Evolutionary conservation across 768 basidiomycete species (phyloP).

Genomic region (Amanita inopinata): DNA sequence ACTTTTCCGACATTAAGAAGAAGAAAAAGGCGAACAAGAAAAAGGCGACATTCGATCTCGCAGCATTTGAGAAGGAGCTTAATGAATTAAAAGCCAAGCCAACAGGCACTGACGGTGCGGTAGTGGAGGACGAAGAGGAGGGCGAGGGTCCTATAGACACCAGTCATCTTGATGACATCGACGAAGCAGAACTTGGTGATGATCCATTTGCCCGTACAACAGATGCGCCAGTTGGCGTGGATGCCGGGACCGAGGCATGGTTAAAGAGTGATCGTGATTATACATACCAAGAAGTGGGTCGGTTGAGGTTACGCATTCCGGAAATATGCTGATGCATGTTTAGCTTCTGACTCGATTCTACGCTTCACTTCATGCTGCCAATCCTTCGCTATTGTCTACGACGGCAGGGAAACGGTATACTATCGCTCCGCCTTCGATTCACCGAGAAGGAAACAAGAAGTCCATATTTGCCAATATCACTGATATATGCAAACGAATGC

Average conservation of each 20-base stretch:
- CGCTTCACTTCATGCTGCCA: conserved; percentile 81
- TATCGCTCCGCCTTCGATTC: conserved; percentile 90
- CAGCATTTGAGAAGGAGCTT: conserved; percentile 91
- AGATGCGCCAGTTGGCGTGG: conserved; percentile 49
- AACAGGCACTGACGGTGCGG: conserved; percentile 34
- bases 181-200: conserved; percentile 82
- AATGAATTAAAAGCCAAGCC: conserved; percentile 60
- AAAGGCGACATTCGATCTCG: conserved; percentile 82
- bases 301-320: conserved; percentile 13
- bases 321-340: conserved; percentile 9
- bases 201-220: conserved; percentile 66
- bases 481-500: conserved; percentile 99
- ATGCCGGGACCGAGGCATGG: conserved; percentile 82
- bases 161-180: conserved; percentile 55
- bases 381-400: conserved; percentile 77
- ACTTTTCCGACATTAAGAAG: conserved; percentile 96
- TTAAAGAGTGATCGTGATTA: conserved; percentile 90
- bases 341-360: conserved; percentile 94
- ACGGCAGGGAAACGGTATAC: conserved; percentile 91
- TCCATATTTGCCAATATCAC: conserved; percentile 93
- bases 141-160: conserved; percentile 42
- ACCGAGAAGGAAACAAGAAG: conserved; percentile 95
- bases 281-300: conserved; percentile 90
- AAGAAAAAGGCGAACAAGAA: conserved; percentile 86
- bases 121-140: conserved; percentile 45